Evolutionary conservation across 805 yeast genomes (phyloP).

Genomic region (Wickerhamomyces mucosus): DNA sequence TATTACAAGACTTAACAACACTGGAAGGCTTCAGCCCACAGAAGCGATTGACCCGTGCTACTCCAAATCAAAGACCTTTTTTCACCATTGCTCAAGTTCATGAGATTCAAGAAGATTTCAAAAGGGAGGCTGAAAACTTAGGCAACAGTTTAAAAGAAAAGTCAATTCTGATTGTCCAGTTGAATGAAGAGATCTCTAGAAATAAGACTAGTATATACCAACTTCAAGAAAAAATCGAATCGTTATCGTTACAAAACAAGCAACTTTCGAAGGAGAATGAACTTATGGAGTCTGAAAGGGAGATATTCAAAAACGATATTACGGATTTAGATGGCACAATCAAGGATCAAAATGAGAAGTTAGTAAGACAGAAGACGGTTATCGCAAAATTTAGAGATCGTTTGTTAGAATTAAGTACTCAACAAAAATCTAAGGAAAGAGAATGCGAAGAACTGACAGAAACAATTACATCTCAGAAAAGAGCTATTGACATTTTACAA

Average conservation of each 20-base stretch:
- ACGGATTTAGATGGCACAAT: constrained; percentile 6
- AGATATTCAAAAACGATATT: constrained; percentile 12
- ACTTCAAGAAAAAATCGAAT: constrained; percentile 14
- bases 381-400: constrained; percentile 15
- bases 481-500: constrained; percentile 9
- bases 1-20: too few relatives aligned
- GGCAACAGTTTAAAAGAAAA: constrained; percentile 13
- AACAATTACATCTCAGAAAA: constrained; percentile 10
- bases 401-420: constrained; percentile 8
- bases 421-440: constrained; percentile 5
- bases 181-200: constrained; percentile 10
- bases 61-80: constrained; percentile 19
- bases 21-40: too few relatives aligned
- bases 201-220: constrained; percentile 10
- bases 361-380: constrained; percentile 8
- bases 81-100: constrained; percentile 20
- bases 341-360: constrained; percentile 9
- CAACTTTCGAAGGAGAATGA: constrained; percentile 13
- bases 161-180: constrained; percentile 5
- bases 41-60: constrained; percentile 3
- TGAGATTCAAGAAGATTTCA: constrained; percentile 19
- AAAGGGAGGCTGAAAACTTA: constrained; percentile 14
- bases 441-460: constrained; percentile 6
- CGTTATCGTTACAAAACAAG: constrained; percentile 10
- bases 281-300: constrained; percentile 13